Conservation (phyloP, 768 basidiomycete genomes). For the Leccinum broughii region DNA sequence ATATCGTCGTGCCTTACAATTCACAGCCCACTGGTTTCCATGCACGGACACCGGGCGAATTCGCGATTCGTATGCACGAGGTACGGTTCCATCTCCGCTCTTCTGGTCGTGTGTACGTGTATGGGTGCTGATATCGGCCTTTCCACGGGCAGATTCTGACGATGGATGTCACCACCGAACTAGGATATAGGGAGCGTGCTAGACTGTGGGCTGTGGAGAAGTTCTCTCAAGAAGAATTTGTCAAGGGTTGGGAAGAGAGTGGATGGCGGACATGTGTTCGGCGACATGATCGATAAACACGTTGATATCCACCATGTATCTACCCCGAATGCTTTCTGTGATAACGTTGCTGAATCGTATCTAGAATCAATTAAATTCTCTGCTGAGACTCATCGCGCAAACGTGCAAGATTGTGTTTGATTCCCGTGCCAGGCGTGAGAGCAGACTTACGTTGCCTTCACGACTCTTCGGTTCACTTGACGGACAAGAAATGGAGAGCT, state of each 20-base stretch:
- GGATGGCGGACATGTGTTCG: constrained; percentile 49
- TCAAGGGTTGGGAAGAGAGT: constrained; percentile 69
- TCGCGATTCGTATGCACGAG: constrained; percentile 64
- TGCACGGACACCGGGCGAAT: constrained; percentile 62
- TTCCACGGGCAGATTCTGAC: constrained; percentile 39
- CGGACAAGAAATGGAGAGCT: background rate
- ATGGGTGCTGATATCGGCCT: constrained; percentile 13
- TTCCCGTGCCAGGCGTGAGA: background rate
- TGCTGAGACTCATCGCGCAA: background rate
- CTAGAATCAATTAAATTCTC: background rate
- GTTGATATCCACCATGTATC: background rate
- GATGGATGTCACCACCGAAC: constrained; percentile 52
- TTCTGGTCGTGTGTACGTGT: constrained; percentile 3
- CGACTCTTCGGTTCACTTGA: background rate
- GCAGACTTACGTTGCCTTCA: background rate
- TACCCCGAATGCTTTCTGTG: background rate
- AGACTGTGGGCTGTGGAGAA: constrained; percentile 67
- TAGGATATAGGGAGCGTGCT: constrained; percentile 67
- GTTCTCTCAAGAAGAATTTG: constrained; percentile 80
- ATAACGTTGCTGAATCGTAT: background rate
- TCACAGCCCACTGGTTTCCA: constrained; percentile 83
- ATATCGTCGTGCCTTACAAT: constrained; percentile 84
- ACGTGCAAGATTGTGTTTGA: background rate
- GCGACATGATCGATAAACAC: constrained; percentile 1
- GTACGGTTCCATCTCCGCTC: constrained; percentile 30